A percentile compares a stretch with the other conserved stretches of the same genome.
phyloP scores from a whole-genome alignment of 768 basidiomycete species.

The Boletus reticulatus region DNA sequence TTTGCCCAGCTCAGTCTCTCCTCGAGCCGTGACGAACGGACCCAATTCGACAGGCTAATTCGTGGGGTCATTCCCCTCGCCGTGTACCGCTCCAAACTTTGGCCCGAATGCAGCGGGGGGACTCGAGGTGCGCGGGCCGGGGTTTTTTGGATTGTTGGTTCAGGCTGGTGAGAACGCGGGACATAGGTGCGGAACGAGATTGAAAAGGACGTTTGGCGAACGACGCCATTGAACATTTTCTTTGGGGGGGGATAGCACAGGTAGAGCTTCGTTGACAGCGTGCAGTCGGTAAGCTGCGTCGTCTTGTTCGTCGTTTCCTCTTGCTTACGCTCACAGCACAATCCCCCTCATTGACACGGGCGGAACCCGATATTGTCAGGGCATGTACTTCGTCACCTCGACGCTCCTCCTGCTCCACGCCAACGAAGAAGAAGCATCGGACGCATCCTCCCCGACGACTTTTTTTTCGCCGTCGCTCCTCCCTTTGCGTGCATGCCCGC shows the following conservation, averaged over 20 bases:
- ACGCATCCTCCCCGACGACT: slow-evolving; percentile 80
- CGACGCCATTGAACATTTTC: slow-evolving; percentile 93
- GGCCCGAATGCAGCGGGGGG: slow-evolving; percentile 94
- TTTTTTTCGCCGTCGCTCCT: slow-evolving; percentile 93
- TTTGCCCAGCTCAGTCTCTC: slow-evolving; percentile 86
- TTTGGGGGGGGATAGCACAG: slow-evolving; percentile 93
- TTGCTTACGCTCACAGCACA: background rate
- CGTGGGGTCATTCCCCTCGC: slow-evolving; percentile 86
- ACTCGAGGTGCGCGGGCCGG: slow-evolving; percentile 89
- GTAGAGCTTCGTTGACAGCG: slow-evolving; percentile 82
- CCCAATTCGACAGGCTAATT: slow-evolving; percentile 79
- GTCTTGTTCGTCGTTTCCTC: background rate
- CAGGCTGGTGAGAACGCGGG: slow-evolving; percentile 43
- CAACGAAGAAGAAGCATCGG: slow-evolving; percentile 94
- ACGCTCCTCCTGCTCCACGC: slow-evolving; percentile 90
- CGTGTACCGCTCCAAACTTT: slow-evolving; percentile 81
- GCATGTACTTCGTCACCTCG: slow-evolving; percentile 95
- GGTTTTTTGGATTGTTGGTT: slow-evolving; percentile 75
- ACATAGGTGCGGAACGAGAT: slow-evolving; percentile 70
- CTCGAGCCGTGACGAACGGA: slow-evolving; percentile 66
- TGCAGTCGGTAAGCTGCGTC: slow-evolving; percentile 74
- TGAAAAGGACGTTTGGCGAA: slow-evolving; percentile 91
- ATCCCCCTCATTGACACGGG: slow-evolving; percentile 36
- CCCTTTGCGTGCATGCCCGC: slow-evolving; percentile 92
- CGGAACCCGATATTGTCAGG: slow-evolving; percentile 96